Conservation (phyloP, 225 moss, liverwort and hornwort species). For the Bryoerythrophyllum caledonicum region DNA sequence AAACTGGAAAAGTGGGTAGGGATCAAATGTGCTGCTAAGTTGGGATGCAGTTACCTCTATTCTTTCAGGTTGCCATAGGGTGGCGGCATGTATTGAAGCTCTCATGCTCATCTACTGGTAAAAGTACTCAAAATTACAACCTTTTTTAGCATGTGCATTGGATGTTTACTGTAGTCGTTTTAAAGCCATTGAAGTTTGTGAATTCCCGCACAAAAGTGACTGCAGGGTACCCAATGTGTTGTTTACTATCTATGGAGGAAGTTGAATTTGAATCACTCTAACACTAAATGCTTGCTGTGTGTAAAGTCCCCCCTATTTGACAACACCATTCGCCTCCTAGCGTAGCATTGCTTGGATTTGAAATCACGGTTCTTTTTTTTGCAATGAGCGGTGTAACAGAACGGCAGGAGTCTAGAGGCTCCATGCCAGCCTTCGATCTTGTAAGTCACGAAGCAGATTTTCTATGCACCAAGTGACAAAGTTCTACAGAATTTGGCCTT, state of each 20-base stretch:
- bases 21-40: not conserved
- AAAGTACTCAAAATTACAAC: not conserved
- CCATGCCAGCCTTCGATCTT: constrained; percentile 22
- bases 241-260: constrained; percentile 17
- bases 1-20: not conserved
- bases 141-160: not conserved
- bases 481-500: not conserved
- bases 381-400: not conserved
- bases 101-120: not conserved
- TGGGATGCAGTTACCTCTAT: not conserved
- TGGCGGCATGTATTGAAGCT: not conserved
- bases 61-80: not conserved
- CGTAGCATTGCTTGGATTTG: not conserved
- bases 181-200: not conserved
- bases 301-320: not conserved
- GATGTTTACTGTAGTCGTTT: constrained; percentile 8
- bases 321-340: not conserved
- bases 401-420: not conserved
- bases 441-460: constrained; percentile 20
- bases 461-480: not conserved
- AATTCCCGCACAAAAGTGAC: not conserved
- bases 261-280: not conserved
- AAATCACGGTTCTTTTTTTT: not conserved
- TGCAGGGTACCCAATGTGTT: constrained; percentile 3
- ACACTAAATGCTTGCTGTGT: constrained; percentile 20